Evolutionary conservation across 2,329 filamentous ascomycete species (phyloP).

Genomic region (Pezicula radicicola): DNA sequence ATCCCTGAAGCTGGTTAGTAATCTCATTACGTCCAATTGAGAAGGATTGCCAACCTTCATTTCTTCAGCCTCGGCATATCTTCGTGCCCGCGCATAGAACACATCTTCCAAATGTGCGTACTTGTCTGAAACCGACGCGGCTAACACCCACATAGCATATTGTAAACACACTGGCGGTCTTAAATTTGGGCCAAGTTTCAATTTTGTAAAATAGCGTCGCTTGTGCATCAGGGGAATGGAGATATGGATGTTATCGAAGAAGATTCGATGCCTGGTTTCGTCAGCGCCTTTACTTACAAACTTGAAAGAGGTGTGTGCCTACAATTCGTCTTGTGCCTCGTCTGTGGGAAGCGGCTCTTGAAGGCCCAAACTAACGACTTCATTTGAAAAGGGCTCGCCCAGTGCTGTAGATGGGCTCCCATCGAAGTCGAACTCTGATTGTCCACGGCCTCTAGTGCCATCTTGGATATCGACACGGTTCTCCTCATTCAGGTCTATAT

Average conservation of each 20-base stretch:
- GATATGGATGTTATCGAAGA: slow-evolving; percentile 83
- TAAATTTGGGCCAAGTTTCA: slow-evolving; percentile 80
- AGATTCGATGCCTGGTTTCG: slow-evolving; percentile 66
- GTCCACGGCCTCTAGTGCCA: not conserved
- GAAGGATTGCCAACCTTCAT: slow-evolving; percentile 54
- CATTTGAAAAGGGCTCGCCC: slow-evolving; percentile 1
- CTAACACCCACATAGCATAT: slow-evolving; percentile 92
- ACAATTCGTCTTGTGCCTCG: slow-evolving; percentile 77
- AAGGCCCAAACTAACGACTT: slow-evolving; percentile 6
- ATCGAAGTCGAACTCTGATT: not conserved
- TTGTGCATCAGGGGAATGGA: slow-evolving; percentile 83
- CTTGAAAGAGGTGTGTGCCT: not conserved
- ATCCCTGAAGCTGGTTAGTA: not conserved
- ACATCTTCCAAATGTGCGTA: slow-evolving; percentile 74
- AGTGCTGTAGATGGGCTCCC: not conserved
- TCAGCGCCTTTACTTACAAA: not conserved
- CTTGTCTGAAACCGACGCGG: slow-evolving; percentile 77
- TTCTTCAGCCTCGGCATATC: slow-evolving; percentile 84
- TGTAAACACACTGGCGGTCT: slow-evolving; percentile 81
- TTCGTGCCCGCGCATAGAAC: slow-evolving; percentile 83
- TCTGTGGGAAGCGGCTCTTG: slow-evolving; percentile 55
- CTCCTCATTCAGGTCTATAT: not conserved
- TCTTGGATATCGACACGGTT: not conserved
- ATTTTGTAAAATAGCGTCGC: slow-evolving; percentile 76
- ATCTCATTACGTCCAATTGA: slow-evolving; percentile 36